phyloP scores from a whole-genome alignment of 306 rosid species.

The Lathyrus aphaca region DNA sequence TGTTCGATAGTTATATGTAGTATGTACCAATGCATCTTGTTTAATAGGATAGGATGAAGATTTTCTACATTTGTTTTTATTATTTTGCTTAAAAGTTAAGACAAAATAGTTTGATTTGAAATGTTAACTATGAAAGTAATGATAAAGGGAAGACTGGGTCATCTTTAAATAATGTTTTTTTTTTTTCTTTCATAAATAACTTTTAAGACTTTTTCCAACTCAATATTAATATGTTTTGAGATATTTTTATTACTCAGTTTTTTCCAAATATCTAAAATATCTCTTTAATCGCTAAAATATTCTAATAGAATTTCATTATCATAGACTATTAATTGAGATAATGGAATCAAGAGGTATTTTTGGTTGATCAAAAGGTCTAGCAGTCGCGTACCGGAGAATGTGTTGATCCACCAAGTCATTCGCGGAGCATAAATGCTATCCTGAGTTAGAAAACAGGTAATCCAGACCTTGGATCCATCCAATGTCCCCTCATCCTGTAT shows the following conservation, averaged over 20 bases:
- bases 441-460: no score
- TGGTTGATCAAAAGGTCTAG: no score
- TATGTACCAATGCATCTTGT: neutral
- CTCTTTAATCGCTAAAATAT: neutral
- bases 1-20: constrained; percentile 14
- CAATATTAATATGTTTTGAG: neutral
- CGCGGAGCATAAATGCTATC: no score
- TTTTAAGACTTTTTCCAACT: neutral
- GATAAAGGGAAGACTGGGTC: neutral
- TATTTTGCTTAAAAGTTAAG: neutral
- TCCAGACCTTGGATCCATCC: no score
- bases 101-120: neutral
- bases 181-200: neutral
- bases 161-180: neutral
- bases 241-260: no score
- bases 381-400: no score
- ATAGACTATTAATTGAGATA: no score
- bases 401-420: no score
- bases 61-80: constrained; percentile 10
- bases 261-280: neutral
- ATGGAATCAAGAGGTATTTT: no score
- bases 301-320: no score
- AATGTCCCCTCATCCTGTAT: no score
- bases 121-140: constrained; percentile 7
- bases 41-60: neutral